Conservation (phyloP, 2,329 filamentous ascomycete species). For the Thelonectria blattea region DNA sequence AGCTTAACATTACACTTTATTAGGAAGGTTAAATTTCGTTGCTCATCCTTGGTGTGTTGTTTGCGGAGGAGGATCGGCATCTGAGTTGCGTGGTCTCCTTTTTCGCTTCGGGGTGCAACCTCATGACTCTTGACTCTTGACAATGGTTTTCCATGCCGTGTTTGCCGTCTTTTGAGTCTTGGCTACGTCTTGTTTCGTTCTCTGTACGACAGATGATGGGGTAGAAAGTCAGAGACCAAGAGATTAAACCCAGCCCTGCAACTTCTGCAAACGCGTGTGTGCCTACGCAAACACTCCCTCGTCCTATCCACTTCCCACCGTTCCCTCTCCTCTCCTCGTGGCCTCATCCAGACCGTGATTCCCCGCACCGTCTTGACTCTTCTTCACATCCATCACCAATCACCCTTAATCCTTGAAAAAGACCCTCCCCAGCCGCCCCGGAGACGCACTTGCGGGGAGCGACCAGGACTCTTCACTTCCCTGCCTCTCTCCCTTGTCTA, state of each 20-base stretch:
- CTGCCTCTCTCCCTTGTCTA: too few relatives aligned
- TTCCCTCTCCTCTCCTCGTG: background rate
- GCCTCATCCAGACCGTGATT: constrained; percentile 16
- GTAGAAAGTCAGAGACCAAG: too few relatives aligned
- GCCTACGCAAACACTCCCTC: background rate
- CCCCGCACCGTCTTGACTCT: constrained; percentile 20
- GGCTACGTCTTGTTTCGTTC: background rate
- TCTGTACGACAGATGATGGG: too few relatives aligned
- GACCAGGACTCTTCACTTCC: background rate
- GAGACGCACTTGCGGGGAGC: constrained; percentile 17
- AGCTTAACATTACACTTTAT: constrained; percentile 20
- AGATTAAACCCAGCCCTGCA: too few relatives aligned
- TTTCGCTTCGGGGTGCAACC: constrained; percentile 1
- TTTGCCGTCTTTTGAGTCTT: constrained; percentile 21
- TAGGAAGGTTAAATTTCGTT: constrained; percentile 14
- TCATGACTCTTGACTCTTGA: constrained; percentile 1
- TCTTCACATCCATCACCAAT: background rate
- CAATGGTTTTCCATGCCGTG: constrained; percentile 20
- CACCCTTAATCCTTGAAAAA: background rate
- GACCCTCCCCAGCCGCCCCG: constrained; percentile 5
- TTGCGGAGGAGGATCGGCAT: constrained; percentile 4
- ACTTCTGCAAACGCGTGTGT: background rate
- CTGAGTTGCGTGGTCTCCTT: background rate
- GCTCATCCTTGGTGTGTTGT: too few relatives aligned
- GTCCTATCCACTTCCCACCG: background rate